Evolutionary conservation across 179 eudicot species (phyloP).

Genomic region (Monotropa hypopitys): DNA sequence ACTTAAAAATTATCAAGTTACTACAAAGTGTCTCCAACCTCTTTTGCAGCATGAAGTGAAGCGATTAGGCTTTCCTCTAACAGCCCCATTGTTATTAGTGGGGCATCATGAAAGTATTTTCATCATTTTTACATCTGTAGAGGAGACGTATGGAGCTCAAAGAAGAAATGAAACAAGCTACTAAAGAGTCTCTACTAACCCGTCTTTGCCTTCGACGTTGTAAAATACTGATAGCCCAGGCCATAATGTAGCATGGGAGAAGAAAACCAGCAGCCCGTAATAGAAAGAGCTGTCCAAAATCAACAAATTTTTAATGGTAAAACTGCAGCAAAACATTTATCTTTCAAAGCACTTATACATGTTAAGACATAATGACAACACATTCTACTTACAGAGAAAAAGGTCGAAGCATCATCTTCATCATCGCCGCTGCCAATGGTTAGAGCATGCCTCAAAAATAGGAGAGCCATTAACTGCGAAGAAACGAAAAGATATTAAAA

Average conservation of each 20-base stretch:
- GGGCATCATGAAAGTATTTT: neutral
- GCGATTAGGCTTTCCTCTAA: neutral
- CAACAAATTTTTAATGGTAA: constrained; percentile 4
- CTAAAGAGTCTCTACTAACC: constrained; percentile 26
- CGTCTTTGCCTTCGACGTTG: constrained; percentile 69
- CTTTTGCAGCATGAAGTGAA: neutral
- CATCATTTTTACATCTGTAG: neutral
- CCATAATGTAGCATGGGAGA: constrained; percentile 61
- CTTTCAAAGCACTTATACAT: neutral
- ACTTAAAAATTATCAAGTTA: neutral
- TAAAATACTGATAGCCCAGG: constrained; percentile 67
- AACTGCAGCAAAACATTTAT: neutral
- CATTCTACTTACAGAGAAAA: constrained; percentile 54
- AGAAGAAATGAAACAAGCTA: neutral
- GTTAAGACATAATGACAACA: neutral
- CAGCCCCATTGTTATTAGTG: neutral
- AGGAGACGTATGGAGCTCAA: neutral
- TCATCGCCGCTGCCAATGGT: constrained; percentile 49
- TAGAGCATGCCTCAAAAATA: constrained; percentile 77
- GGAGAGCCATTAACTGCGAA: constrained; percentile 65
- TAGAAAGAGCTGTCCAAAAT: constrained; percentile 52
- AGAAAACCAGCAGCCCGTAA: constrained; percentile 72
- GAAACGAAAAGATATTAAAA: constrained; percentile 1
- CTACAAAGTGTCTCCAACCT: neutral
- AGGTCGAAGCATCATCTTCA: constrained; percentile 66